Conservation (phyloP, 108 stramenopile species). For the Nitzschia inconspicua region DNA sequence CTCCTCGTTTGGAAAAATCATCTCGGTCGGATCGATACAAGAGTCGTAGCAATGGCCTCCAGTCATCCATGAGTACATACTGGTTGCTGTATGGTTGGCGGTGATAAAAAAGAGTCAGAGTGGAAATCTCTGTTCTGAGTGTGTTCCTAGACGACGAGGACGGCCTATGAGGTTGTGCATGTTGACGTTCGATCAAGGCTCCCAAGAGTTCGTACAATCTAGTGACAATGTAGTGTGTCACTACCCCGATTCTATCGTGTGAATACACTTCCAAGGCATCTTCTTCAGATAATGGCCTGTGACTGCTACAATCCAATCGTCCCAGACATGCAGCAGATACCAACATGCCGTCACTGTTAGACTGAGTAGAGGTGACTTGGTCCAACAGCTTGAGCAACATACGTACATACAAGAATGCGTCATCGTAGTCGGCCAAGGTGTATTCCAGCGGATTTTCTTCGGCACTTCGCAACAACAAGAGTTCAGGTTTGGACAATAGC, state of each 20-base stretch:
- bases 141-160: too few species aligned
- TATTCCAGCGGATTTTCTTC: slow-evolving; percentile 77
- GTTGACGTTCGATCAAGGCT: too few species aligned
- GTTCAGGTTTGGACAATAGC: slow-evolving; percentile 49
- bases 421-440: slow-evolving; percentile 51
- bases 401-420: slow-evolving; percentile 55
- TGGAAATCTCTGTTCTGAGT: too few species aligned
- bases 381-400: slow-evolving; percentile 62
- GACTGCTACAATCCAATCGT: too few species aligned
- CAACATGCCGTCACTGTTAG: too few species aligned
- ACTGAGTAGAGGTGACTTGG: slow-evolving; percentile 9
- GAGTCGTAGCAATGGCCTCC: slow-evolving; percentile 63
- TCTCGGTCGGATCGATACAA: slow-evolving; percentile 60
- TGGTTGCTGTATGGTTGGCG: too few species aligned
- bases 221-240: slow-evolving; percentile 66
- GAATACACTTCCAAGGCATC: slow-evolving; percentile 58
- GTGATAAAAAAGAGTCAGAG: too few species aligned
- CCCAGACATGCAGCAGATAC: too few species aligned
- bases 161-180: too few species aligned
- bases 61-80: too few species aligned
- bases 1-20: slow-evolving; percentile 58
- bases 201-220: slow-evolving; percentile 66
- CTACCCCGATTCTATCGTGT: slow-evolving; percentile 58
- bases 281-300: slow-evolving; percentile 33
- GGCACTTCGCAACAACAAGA: slow-evolving; percentile 46